Evolutionary conservation across 1,284 basidiomycete species (phyloP), one percentile per base, ranked within the genome.

Genomic region (Ustilago xerochloae): DNA sequence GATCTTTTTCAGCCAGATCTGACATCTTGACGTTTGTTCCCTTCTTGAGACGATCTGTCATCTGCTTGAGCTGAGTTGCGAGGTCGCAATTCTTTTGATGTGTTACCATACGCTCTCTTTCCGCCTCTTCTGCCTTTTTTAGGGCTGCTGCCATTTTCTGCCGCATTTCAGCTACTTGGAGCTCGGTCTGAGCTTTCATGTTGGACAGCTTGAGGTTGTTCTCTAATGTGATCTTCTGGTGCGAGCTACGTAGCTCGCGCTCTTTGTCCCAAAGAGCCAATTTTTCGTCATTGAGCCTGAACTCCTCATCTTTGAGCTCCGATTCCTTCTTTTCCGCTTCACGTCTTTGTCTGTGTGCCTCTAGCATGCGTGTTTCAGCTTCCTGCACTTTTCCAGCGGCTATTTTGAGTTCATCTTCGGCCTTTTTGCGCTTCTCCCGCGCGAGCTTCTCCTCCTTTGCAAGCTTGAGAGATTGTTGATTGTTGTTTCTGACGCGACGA

Each of bases 31-130:
- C n/a, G 8, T 41, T 29, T 10, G 36, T 18, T 3, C 46, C 22
- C 5, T 30, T 32, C 20, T n/a, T n/a, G n/a, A 51, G 16, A 3
- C 15, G 47, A 16, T 54, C 62, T 41, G 56, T 47, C n/a, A 52
- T 16, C 38, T 63, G 33, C 5, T 45, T 39, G 20, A 70, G 49
- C 46, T 70, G 68, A 5, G 46, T 35, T 4, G 62, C 62, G 13
- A 71, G 58, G 20, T 33, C 18, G 43, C 60, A 63, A 36, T 43
- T 63, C 36, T 69, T 69, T 9, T 48, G 33, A 41, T 69, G 60
- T 6, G 50, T 38, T 1, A 38, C 26, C 6, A 24, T 36, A 15
- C 68, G 50, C 32, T 50, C 58, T 6, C 30, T 41, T 6, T 61
- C 55, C 3, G 55, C 63, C 5, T 49, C 49, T 1, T 32, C 47